These are phyloP conservation scores for Fusarium subglutinans DNA, from an alignment of 2,329 filamentous ascomycete species.

Conservation along the genomic window DNA sequence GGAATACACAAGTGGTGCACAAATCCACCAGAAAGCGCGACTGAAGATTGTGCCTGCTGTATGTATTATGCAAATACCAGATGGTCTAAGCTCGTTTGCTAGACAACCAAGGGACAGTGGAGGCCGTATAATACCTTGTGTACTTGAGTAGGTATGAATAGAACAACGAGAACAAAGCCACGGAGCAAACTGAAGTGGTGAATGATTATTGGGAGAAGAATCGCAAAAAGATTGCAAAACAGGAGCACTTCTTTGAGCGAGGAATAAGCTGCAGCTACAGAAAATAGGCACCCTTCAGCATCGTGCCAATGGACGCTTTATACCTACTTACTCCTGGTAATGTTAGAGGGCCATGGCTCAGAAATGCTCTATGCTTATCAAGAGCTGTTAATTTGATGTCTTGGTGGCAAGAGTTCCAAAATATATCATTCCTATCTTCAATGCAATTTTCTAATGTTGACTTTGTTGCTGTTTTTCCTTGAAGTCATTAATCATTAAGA, in stretches of 20 bases:
- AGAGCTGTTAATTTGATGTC: neutral
- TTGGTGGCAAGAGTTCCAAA: neutral
- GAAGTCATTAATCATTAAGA: neutral
- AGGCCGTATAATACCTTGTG: neutral
- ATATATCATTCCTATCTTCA: neutral
- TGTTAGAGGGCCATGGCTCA: neutral
- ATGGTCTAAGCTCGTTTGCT: constrained; percentile 16
- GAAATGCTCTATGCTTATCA: neutral
- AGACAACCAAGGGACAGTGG: neutral
- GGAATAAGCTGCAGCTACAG: constrained; percentile 4
- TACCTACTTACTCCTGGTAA: neutral
- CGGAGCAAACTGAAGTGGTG: neutral
- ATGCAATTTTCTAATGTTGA: neutral
- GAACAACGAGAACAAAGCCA: neutral
- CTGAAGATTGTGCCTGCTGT: neutral
- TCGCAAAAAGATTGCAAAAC: neutral
- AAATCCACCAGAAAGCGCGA: constrained; percentile 12
- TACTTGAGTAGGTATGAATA: neutral
- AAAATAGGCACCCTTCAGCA: neutral
- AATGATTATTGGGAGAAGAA: neutral
- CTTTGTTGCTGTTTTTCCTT: neutral
- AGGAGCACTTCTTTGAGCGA: neutral
- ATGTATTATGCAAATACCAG: neutral
- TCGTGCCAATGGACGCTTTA: neutral
- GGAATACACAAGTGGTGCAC: neutral